phyloP scores from a whole-genome alignment of 2,329 filamentous ascomycete genomes.

The Parastagonospora avenae region DNA sequence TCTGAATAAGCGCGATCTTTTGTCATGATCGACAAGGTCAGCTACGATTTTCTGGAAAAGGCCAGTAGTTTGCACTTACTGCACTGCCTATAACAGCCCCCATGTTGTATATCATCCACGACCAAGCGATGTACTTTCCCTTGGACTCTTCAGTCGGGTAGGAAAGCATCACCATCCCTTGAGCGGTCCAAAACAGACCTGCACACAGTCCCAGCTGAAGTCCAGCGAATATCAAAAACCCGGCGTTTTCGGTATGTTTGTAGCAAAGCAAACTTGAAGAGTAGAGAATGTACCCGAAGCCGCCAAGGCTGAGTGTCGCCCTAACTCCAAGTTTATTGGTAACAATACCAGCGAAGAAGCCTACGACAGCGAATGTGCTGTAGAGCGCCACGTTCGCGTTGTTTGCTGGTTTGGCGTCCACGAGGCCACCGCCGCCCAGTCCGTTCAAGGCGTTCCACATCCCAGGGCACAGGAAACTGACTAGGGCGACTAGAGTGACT shows the following conservation, averaged over 20 bases:
- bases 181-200: slow-evolving; percentile 76
- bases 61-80: slow-evolving; percentile 50
- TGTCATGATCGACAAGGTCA: slow-evolving; percentile 1
- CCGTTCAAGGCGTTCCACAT: slow-evolving; percentile 3
- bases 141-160: slow-evolving; percentile 80
- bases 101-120: slow-evolving; percentile 92
- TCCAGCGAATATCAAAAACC: slow-evolving; percentile 75
- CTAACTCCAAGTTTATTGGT: slow-evolving; percentile 74
- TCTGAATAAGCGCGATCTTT: not conserved
- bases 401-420: slow-evolving; percentile 1
- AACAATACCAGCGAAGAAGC: slow-evolving; percentile 69
- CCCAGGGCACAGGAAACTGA: slow-evolving; percentile 3
- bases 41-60: not conserved
- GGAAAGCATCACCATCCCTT: slow-evolving; percentile 84
- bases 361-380: slow-evolving; percentile 68
- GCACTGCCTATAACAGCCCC: slow-evolving; percentile 81
- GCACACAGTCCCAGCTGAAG: slow-evolving; percentile 75
- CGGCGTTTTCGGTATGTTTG: slow-evolving; percentile 67
- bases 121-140: slow-evolving; percentile 83
- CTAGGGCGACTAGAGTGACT: slow-evolving; percentile 1
- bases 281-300: slow-evolving; percentile 76
- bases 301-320: slow-evolving; percentile 69
- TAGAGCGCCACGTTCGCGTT: slow-evolving; percentile 59
- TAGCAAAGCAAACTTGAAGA: slow-evolving; percentile 69
- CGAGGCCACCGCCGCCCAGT: not conserved